Evolutionary conservation across 2,329 filamentous ascomycete genomes (phyloP).

Genomic region (Helminthosporium solani): DNA sequence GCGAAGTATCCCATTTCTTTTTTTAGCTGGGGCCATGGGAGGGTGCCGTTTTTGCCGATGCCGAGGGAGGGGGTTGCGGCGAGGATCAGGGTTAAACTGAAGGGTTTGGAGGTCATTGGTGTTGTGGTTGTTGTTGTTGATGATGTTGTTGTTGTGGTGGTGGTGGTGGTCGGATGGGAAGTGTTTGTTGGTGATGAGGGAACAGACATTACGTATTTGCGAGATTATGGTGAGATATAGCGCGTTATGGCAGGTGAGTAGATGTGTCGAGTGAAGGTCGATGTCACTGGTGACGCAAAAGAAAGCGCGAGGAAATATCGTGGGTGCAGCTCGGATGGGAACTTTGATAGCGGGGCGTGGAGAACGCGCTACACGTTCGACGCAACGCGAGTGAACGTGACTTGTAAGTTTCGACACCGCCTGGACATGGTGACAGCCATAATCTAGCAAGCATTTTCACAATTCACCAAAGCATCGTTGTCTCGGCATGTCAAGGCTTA

Average conservation of each 20-base stretch:
- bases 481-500: not conserved
- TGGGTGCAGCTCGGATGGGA: conserved; percentile 1
- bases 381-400: conserved; percentile 28
- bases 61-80: conserved; percentile 89
- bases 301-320: not conserved
- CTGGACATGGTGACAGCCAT: not conserved
- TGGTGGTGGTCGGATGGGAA: not conserved
- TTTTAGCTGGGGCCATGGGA: conserved; percentile 87
- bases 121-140: conserved; percentile 16
- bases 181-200: not conserved
- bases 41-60: conserved; percentile 74
- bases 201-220: not conserved
- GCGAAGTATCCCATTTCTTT: conserved; percentile 96
- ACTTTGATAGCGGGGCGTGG: conserved; percentile 7
- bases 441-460: not conserved
- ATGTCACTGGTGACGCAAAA: not conserved
- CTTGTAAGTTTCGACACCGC: not conserved
- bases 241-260: not conserved
- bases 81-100: conserved; percentile 80
- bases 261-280: not conserved
- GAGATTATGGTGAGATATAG: not conserved
- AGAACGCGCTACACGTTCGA: conserved; percentile 15
- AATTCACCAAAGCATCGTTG: not conserved
- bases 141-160: too few relatives aligned
- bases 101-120: conserved; percentile 34